Percentiles rank a stretch among this genome's conserved stretches.
Conservation (phyloP, 1,284 basidiomycete genomes). For the Irpex rosettiformis region DNA sequence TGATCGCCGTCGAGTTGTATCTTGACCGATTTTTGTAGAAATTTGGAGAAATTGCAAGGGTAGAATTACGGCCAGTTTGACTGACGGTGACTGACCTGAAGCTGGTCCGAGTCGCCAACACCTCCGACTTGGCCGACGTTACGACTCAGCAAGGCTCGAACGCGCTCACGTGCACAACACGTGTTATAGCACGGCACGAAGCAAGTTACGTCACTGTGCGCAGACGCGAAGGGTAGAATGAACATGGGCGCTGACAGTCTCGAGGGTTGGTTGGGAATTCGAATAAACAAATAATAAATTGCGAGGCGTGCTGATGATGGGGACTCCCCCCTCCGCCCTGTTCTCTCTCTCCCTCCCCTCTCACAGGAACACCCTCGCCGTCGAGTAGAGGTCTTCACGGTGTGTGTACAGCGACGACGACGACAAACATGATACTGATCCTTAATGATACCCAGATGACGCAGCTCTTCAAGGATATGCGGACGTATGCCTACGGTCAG, state of each 20-base stretch:
- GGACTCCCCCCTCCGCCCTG: not conserved
- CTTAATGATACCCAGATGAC: constrained; percentile 22
- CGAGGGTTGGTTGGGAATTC: not conserved
- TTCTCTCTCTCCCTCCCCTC: not conserved
- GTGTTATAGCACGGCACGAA: not conserved
- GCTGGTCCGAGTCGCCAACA: not conserved
- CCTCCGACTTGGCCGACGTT: not conserved
- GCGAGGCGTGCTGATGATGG: not conserved
- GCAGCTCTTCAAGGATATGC: constrained; percentile 31
- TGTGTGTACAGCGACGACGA: not conserved
- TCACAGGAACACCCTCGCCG: not conserved
- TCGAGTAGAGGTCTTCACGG: not conserved
- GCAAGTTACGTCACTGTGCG: not conserved
- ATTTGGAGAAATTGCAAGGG: not conserved
- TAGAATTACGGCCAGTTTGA: not conserved
- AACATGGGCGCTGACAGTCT: not conserved
- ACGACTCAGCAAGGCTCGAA: not conserved
- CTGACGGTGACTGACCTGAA: not conserved
- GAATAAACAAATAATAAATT: not conserved
- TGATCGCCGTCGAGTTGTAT: not conserved
- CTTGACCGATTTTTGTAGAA: not conserved
- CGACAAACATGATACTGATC: not conserved
- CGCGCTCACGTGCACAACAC: not conserved
- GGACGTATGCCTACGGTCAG: constrained; percentile 28
- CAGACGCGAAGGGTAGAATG: not conserved